Evolutionary conservation across 306 rosid genomes (phyloP).

Genomic region (Cicer chorassanicum): DNA sequence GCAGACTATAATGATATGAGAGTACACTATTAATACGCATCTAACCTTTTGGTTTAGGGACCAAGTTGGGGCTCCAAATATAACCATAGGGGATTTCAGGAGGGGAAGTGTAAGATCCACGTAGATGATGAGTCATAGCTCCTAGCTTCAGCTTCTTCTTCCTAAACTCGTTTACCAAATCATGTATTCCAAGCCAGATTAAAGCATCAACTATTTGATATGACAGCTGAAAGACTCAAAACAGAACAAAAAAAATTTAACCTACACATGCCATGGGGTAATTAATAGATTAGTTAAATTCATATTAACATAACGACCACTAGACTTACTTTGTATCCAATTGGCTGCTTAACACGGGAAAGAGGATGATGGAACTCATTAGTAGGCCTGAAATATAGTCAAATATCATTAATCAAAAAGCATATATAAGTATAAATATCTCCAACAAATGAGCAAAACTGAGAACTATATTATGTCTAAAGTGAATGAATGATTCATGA

Average conservation of each 20-base stretch:
- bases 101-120: constrained; percentile 67
- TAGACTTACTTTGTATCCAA: constrained; percentile 77
- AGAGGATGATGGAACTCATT: constrained; percentile 95
- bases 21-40: constrained; percentile 34
- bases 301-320: constrained; percentile 15
- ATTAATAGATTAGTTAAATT: constrained; percentile 26
- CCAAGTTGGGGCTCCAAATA: constrained; percentile 96
- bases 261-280: constrained; percentile 26
- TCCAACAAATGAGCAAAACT: constrained; percentile 17
- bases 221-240: constrained; percentile 72
- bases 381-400: constrained; percentile 71
- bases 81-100: constrained; percentile 77
- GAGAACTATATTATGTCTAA: constrained; percentile 31
- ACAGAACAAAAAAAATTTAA: constrained; percentile 31
- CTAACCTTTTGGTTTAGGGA: constrained; percentile 94
- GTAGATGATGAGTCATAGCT: constrained; percentile 74
- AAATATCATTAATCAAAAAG: constrained; percentile 27
- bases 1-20: constrained; percentile 37
- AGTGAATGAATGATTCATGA: constrained; percentile 30
- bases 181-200: constrained; percentile 96
- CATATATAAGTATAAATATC: constrained; percentile 12
- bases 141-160: constrained; percentile 80
- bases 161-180: constrained; percentile 82
- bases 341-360: constrained; percentile 74
- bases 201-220: constrained; percentile 87